These are phyloP conservation scores for Aspergillus sp. DNA, from an alignment of 2,329 filamentous ascomycete genomes.

Conservation along the genomic window DNA sequence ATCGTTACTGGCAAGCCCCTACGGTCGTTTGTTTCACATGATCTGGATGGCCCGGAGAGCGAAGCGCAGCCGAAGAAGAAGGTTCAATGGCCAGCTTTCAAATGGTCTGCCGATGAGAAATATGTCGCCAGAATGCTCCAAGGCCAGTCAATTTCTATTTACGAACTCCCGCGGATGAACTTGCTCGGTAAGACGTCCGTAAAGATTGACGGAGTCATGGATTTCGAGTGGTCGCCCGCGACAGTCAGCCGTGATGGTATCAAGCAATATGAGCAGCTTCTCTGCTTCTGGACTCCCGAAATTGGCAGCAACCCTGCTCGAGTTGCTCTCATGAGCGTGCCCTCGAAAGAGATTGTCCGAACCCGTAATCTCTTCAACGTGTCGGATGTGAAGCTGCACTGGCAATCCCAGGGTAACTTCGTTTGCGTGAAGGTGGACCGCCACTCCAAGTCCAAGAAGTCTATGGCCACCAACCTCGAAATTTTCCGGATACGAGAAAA, in stretches of 20 bases:
- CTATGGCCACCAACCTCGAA: slow-evolving; percentile 91
- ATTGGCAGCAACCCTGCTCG: slow-evolving; percentile 97
- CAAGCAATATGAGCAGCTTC: slow-evolving; percentile 91
- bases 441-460: slow-evolving; percentile 99
- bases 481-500: slow-evolving; percentile 98
- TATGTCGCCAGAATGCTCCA: slow-evolving; percentile 92
- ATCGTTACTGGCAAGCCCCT: slow-evolving; percentile 85
- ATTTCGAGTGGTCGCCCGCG: slow-evolving; percentile 96
- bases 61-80: slow-evolving; percentile 79
- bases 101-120: slow-evolving; percentile 97
- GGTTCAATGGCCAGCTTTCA: slow-evolving; percentile 97
- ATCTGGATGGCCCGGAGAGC: slow-evolving; percentile 63
- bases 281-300: slow-evolving; percentile 99
- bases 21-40: slow-evolving; percentile 89
- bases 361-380: slow-evolving; percentile 98
- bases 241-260: slow-evolving; percentile 77
- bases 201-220: slow-evolving; percentile 94
- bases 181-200: slow-evolving; percentile 86
- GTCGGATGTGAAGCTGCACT: slow-evolving; percentile 95
- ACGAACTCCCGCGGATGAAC: slow-evolving; percentile 86
- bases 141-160: slow-evolving; percentile 84
- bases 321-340: slow-evolving; percentile 93
- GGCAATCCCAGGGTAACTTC: slow-evolving; percentile 93
- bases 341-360: slow-evolving; percentile 89
- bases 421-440: slow-evolving; percentile 98